Evolutionary conservation across 2,329 filamentous ascomycete species (phyloP).

Genomic region (Stromatinia cepivora): DNA sequence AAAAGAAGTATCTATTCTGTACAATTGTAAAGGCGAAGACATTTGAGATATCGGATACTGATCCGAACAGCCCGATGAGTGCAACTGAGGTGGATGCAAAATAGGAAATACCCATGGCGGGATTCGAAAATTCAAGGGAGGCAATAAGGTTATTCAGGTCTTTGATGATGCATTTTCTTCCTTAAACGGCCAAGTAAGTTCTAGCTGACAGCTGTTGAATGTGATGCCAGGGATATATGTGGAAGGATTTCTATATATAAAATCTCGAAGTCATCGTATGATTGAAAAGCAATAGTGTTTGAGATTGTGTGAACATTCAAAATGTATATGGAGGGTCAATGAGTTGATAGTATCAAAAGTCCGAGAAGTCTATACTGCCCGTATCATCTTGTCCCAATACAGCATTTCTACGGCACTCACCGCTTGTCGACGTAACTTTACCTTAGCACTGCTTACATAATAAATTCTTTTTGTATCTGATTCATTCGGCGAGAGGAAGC

Average conservation of each 20-base stretch:
- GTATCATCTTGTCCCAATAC: background rate
- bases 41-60: slow-evolving; percentile 23
- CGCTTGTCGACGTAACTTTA: slow-evolving; percentile 8
- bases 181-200: too few species aligned
- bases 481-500: slow-evolving; percentile 22
- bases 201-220: background rate
- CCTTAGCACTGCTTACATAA: slow-evolving; percentile 7
- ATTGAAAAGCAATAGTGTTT: background rate
- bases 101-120: slow-evolving; percentile 12
- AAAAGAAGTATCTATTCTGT: slow-evolving; percentile 23
- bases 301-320: slow-evolving; percentile 3
- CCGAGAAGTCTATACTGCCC: slow-evolving; percentile 14
- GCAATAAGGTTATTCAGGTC: slow-evolving; percentile 4
- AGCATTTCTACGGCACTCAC: background rate
- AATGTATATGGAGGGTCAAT: background rate
- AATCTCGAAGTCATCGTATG: background rate
- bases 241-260: background rate
- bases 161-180: slow-evolving; percentile 17
- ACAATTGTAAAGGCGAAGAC: slow-evolving; percentile 18
- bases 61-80: slow-evolving; percentile 11
- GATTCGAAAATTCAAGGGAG: background rate
- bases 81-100: slow-evolving; percentile 7
- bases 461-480: slow-evolving; percentile 23
- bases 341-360: background rate
- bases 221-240: background rate